Conservation (phyloP, 805 yeast genomes). For the Ogataea glucozyma region DNA sequence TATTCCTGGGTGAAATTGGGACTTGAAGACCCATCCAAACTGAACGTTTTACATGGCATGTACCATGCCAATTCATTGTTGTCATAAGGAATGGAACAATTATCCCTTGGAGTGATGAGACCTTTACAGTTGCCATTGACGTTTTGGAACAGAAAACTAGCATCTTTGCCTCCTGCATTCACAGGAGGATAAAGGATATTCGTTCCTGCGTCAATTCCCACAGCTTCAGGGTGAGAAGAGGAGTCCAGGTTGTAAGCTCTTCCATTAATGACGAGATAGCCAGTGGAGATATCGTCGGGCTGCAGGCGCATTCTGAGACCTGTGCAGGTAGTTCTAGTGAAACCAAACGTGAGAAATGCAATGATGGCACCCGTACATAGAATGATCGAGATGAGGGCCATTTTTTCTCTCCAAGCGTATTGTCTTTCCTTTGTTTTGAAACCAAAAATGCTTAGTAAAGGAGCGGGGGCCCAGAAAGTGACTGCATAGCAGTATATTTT, state of each 20-base stretch:
- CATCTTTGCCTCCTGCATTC: conserved; percentile 87
- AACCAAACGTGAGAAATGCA: conserved; percentile 88
- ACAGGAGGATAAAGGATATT: conserved; percentile 82
- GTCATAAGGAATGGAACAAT: conserved; percentile 69
- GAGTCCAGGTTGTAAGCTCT: conserved; percentile 69
- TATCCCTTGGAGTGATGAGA: conserved; percentile 66
- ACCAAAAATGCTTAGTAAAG: conserved; percentile 70
- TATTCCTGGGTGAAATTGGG: conserved; percentile 64
- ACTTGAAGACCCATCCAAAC: conserved; percentile 67
- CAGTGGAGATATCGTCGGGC: conserved; percentile 57
- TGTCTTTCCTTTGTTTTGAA: conserved; percentile 79
- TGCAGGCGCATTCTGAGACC: conserved; percentile 49
- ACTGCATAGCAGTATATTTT: conserved; percentile 72
- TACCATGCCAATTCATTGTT: conserved; percentile 83
- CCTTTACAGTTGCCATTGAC: conserved; percentile 89
- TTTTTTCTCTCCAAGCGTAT: conserved; percentile 96
- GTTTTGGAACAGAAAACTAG: conserved; percentile 81
- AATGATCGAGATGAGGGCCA: conserved; percentile 79
- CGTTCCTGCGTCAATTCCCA: conserved; percentile 69
- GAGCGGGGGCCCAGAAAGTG: conserved; percentile 92
- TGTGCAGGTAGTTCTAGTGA: conserved; percentile 79
- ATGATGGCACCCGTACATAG: conserved; percentile 71
- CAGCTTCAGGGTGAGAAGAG: conserved; percentile 77
- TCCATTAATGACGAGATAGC: conserved; percentile 78
- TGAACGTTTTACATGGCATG: conserved; percentile 82